Base-by-base conservation (phyloP, 2,329 filamentous ascomycete species). In the Aspergillus pseudotamarii region DNA sequence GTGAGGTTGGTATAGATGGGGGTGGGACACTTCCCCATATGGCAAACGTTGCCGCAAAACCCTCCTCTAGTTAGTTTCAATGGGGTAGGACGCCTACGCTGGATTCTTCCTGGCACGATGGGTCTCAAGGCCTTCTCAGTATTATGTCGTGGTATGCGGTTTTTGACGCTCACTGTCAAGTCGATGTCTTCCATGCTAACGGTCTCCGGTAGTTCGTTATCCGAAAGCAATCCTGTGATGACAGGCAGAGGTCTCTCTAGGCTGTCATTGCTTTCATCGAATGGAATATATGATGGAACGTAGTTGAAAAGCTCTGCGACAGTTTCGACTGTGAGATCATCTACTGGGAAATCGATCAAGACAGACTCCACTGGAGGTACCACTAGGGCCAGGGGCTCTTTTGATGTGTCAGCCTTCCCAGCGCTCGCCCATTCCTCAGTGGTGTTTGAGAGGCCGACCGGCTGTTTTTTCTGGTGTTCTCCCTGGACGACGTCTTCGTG, bases 131-230 rank as follows among this genome's bases (percentile, higher is more conserved):
- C 16, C 21, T 30, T 60, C 30, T 48, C 26, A n/a, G 41, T 56
- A 45, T 14, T 51, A 19, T 11, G 16, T 32, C 48, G 28, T 32
- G 48, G 19, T n/a, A n/a, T 12, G 21, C 28, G 8, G 9, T 32
- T 11, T 11, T 34, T 56, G n/a, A 58, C 9, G 6, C 62, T 58
- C 43, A 28, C 16, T 10, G 50, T 53, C 19, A 65, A 12, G 32
- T 67, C 58, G 14, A 65, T 21, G 6, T 67, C 61, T 14, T 32
- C 14, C 41, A 64, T 46, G 19, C 19, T 36, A 21, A 62, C 46
- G 0, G 43, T 38, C 4, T 21, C 38, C 0, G 61, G 61, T 8
- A 63, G 48, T 32, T 64, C 30, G 14, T 60, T 32, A 32, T 34
- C 48, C 4, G 28, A 28, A n/a, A 51, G 34, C 19, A 34, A 4